Evolutionary conservation across 2,329 filamentous ascomycete genomes (phyloP), one percentile per base, ranked within the genome.

Genomic region (Furcasterigmium furcatum): DNA sequence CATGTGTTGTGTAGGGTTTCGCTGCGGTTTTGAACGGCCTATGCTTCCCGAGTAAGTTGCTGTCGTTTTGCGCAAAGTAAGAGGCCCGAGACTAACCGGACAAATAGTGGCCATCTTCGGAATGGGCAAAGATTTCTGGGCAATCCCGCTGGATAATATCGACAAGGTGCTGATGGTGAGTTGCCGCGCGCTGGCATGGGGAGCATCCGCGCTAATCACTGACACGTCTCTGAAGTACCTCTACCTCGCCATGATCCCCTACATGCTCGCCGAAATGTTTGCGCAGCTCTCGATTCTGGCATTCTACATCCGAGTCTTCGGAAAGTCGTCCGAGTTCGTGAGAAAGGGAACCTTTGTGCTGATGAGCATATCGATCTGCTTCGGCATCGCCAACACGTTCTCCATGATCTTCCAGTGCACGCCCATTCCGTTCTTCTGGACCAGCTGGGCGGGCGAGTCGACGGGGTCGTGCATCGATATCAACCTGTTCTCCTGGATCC

Each of bases 231-330:
- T n/a, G 10, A 29, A 77, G 74, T 56, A 70, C 16, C 79, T 77
- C 55, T 78, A 72, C 49, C 56, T 74, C 21, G 67, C 72, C 3
- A 74, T 79, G 51, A 69, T 74, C 43, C 72, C 74, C 47, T 80
- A 80, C 60, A 79, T 79, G 52, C 58, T 76, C 50, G 72, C 72
- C 32, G 72, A 79, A 47, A 76, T 74, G 54, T 59, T 77, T 24
- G 76, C 73, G 2, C 80, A 80, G 52, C 58, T 68, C 2, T 78
- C 76, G 3, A 74, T 79, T 43, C 57, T 79, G 7, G 59, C 77
- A 4, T 66, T 80, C 16, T 81, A 79, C 52, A 71, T 76, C 19
- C 72, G 74, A 19, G 76, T 79, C 39, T 80, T 80, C 46, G 64
- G 72, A 40, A 16, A 16, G 14, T 32, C 30, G 9, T 61, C 48